phyloP scores from a whole-genome alignment of 495 filamentous ascomycete genomes.

The Penicillium fimorum region DNA sequence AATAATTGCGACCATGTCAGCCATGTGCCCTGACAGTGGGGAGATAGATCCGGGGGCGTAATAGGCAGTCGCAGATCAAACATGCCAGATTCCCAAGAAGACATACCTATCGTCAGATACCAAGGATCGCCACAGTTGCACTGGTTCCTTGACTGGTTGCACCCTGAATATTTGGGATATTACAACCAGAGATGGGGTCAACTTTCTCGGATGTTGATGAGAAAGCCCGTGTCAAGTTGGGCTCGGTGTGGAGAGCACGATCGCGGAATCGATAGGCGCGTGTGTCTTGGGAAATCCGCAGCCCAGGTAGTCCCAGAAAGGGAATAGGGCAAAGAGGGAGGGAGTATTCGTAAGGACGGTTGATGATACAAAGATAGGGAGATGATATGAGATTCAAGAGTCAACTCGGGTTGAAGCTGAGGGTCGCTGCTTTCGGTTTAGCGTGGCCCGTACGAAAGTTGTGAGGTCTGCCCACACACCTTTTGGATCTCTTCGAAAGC shows the following conservation, averaged over 20 bases:
- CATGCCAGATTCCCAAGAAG: conserved; percentile 24
- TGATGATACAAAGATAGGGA: conserved; percentile 24
- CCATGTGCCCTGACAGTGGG: conserved; percentile 7
- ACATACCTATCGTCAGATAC: conserved; percentile 54
- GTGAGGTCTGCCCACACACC: conserved; percentile 14
- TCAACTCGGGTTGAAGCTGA: conserved; percentile 42
- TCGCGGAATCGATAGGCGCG: conserved; percentile 26
- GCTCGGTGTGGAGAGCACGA: conserved; percentile 8
- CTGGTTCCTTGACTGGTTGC: conserved; percentile 42
- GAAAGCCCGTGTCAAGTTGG: conserved; percentile 19
- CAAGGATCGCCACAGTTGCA: conserved; percentile 50
- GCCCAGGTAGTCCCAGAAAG: conserved; percentile 30
- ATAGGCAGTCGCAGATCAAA: conserved; percentile 22
- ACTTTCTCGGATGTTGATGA: conserved; percentile 22
- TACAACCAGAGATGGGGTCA: conserved; percentile 34
- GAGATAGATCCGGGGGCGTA: conserved; percentile 13
- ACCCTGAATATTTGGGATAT: conserved; percentile 38
- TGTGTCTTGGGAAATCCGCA: conserved; percentile 19
- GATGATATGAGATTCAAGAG: conserved; percentile 23
- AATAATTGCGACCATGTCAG: conserved; percentile 33
- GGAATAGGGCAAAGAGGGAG: conserved; percentile 23
- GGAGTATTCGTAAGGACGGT: conserved; percentile 21
- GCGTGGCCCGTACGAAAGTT: conserved; percentile 26
- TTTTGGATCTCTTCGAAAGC: not conserved
- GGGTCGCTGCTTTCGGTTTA: conserved; percentile 47